phyloP scores from a whole-genome alignment of 345 rosid species.

The Cochlearia excelsa region DNA sequence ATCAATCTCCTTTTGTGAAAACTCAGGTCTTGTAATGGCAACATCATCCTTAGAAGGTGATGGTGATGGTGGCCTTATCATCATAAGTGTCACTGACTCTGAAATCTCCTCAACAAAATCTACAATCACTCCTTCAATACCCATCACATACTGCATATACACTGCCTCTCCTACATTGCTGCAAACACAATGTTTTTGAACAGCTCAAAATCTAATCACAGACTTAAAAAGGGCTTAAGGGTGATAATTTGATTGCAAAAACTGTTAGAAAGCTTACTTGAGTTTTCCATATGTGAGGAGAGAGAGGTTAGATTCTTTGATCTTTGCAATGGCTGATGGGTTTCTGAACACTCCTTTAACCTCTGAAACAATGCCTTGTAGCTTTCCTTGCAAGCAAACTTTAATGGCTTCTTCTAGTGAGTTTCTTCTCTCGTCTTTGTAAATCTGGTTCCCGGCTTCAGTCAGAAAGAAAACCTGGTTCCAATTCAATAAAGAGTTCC shows the following conservation, averaged over 20 bases:
- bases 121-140: conserved; percentile 83
- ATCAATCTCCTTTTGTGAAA: conserved; percentile 67
- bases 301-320: conserved; percentile 80
- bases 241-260: not conserved
- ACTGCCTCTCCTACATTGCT: conserved; percentile 91
- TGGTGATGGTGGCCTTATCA: conserved; percentile 36
- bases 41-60: conserved; percentile 31
- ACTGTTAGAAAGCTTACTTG: conserved; percentile 42
- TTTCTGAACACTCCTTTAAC: conserved; percentile 73
- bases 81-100: conserved; percentile 50
- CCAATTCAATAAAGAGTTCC: not conserved
- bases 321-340: conserved; percentile 64
- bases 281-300: conserved; percentile 83
- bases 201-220: not conserved
- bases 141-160: conserved; percentile 92
- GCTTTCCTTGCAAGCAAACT: conserved; percentile 67
- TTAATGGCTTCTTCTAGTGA: conserved; percentile 82
- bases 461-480: conserved; percentile 75
- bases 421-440: conserved; percentile 68
- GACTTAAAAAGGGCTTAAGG: not conserved
- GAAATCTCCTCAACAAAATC: conserved; percentile 81
- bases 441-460: conserved; percentile 56
- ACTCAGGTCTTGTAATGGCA: conserved; percentile 51
- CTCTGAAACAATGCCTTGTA: conserved; percentile 85
- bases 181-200: conserved; percentile 17